Conservation (phyloP, 768 basidiomycete genomes). For the Boletus subparvulus region DNA sequence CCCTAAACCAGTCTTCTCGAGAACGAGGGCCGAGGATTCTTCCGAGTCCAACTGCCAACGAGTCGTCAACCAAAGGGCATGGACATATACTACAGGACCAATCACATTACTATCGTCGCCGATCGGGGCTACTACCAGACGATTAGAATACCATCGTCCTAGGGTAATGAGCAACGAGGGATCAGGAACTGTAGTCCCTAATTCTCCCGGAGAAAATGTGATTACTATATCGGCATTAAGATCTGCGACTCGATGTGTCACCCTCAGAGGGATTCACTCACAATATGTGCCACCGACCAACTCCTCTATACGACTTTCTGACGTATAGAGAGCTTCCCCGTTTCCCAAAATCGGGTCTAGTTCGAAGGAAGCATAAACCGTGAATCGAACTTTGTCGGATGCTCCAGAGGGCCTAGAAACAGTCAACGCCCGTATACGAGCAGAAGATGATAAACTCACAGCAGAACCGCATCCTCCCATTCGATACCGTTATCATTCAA, state of each 20-base stretch:
- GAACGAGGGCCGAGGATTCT: neutral
- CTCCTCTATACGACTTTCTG: neutral
- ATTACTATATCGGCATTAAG: neutral
- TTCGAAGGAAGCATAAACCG: neutral
- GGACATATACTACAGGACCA: neutral
- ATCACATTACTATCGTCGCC: neutral
- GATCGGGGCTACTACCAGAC: neutral
- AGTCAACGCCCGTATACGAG: neutral
- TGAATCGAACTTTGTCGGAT: neutral
- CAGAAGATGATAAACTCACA: neutral
- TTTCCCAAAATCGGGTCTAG: neutral
- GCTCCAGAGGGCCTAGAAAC: neutral
- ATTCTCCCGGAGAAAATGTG: neutral
- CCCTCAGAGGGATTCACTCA: neutral
- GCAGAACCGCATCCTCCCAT: neutral
- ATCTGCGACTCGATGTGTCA: neutral
- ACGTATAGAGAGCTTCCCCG: neutral
- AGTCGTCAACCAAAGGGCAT: neutral
- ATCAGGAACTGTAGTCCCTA: neutral
- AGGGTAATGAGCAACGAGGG: conserved; percentile 1
- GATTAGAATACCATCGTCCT: neutral
- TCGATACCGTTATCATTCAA: neutral
- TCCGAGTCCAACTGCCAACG: neutral
- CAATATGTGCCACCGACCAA: neutral
- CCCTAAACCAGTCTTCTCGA: neutral